These are phyloP conservation scores for Aspergillus coremiiformis DNA, from an alignment of 495 filamentous ascomycete species.

Conservation along the genomic window DNA sequence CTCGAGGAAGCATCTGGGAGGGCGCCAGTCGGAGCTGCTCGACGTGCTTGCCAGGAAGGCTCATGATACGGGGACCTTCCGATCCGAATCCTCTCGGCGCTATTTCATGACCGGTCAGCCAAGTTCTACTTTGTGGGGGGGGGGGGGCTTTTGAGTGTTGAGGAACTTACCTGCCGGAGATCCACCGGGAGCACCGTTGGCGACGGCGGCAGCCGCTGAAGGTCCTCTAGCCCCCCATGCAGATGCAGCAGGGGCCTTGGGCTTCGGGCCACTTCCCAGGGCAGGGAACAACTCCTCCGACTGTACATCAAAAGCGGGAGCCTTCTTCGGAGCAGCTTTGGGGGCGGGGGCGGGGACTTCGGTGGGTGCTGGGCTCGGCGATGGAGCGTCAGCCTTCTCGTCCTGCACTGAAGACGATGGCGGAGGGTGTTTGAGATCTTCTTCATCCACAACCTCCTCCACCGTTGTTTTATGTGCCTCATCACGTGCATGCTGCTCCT, in stretches of 20 bases:
- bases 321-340: conserved; percentile 39
- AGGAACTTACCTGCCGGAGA: conserved; percentile 36
- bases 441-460: conserved; percentile 74
- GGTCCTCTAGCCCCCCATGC: conserved; percentile 62
- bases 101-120: not conserved
- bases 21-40: conserved; percentile 66
- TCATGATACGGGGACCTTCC: conserved; percentile 51
- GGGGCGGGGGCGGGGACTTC: conserved; percentile 18
- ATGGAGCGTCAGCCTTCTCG: conserved; percentile 17
- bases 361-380: conserved; percentile 16
- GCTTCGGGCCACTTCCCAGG: conserved; percentile 65
- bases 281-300: conserved; percentile 89
- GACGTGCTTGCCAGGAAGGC: conserved; percentile 69
- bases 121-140: not conserved
- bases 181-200: conserved; percentile 49
- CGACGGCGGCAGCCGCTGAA: conserved; percentile 48
- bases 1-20: conserved; percentile 61
- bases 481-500: conserved; percentile 64
- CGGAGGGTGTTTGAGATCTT: conserved; percentile 57
- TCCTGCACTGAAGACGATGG: conserved; percentile 39
- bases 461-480: conserved; percentile 61
- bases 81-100: conserved; percentile 6
- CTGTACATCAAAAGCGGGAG: conserved; percentile 59
- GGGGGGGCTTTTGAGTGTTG: not conserved
- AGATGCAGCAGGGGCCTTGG: conserved; percentile 51